Evolutionary conservation across 306 rosid genomes (phyloP), one percentile per base, ranked within the genome.

Genomic region (Biancaea sappan): DNA sequence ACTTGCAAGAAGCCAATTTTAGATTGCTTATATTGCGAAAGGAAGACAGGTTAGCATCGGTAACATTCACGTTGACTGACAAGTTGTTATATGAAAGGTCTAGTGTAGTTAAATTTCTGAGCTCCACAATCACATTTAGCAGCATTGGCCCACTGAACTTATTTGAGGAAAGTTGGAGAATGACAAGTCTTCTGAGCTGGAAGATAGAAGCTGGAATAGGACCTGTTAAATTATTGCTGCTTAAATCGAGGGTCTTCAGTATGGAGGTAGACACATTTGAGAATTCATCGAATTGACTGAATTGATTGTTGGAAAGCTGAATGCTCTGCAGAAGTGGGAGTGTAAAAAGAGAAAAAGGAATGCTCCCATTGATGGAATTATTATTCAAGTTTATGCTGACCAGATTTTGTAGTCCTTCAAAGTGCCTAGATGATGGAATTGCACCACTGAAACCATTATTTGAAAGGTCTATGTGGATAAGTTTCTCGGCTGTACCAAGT

Each of bases 51-150:
- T 6, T 6, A 52, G 0, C 34, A 41, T 16, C 48, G 1, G 1
- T n/a, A 0, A 12, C 43, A 3, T 26, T 43, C 15, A 24, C 73
- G 8, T 43, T 5, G 19, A 88, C 21, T 0, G 65, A 72, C 68
- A 90, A 52, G 24, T 68, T 68, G 75, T 88, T 90, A 75, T 38
- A 67, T 21, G 94, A 92, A 69, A 92, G 91, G 29, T 90, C 90
- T 12, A 90, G 73, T n/a, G 35, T 28, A 0, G 87, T 72, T 28
- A 88, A 80, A 74, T 85, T 87, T 32, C 6, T 52, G 0, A 87
- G 81, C 12, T 34, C 28, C 31, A 1, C 35, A 16, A 92, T 19
- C 56, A 0, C 6, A 9, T 56, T 0, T 1, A 90, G 72, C 1
- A 14, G 47, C 9, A 82, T 2, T 1, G 21, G 1, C 13, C 90